Evolutionary conservation across 495 filamentous ascomycete species (phyloP).

Genomic region (Penicillium samsonianum): DNA sequence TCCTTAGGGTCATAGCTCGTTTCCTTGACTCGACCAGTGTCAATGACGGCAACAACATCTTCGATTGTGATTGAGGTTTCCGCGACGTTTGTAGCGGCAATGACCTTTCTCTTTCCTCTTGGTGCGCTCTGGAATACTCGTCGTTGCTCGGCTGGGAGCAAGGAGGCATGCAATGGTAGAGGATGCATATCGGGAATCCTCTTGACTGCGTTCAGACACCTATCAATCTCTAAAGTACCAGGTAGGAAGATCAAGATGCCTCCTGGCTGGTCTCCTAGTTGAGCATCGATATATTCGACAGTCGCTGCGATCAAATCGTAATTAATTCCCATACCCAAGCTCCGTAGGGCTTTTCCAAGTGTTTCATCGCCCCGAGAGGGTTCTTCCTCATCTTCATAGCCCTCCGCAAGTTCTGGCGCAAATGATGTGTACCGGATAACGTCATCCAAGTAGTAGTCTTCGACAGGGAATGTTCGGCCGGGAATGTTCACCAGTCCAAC

Average conservation of each 20-base stretch:
- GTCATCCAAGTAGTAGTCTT: slow-evolving; percentile 90
- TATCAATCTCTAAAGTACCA: slow-evolving; percentile 80
- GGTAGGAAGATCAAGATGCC: slow-evolving; percentile 95
- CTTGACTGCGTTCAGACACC: slow-evolving; percentile 70
- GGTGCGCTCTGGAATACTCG: slow-evolving; percentile 81
- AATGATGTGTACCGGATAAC: slow-evolving; percentile 80
- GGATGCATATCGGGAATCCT: slow-evolving; percentile 71
- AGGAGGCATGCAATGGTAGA: slow-evolving; percentile 88
- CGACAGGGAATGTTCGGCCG: slow-evolving; percentile 85
- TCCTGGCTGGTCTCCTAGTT: slow-evolving; percentile 68
- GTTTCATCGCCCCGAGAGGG: slow-evolving; percentile 41
- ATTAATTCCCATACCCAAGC: slow-evolving; percentile 83
- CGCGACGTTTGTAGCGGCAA: slow-evolving; percentile 93
- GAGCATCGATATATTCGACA: slow-evolving; percentile 75
- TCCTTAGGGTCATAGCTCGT: slow-evolving; percentile 89
- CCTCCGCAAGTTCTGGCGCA: slow-evolving; percentile 43
- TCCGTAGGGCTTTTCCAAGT: slow-evolving; percentile 68
- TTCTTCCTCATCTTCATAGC: slow-evolving; percentile 38
- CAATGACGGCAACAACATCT: slow-evolving; percentile 95
- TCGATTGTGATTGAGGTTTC: slow-evolving; percentile 98
- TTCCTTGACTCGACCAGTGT: slow-evolving; percentile 93
- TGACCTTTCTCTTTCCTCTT: slow-evolving; percentile 80
- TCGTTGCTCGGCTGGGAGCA: slow-evolving; percentile 82
- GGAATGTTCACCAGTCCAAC: slow-evolving; percentile 83
- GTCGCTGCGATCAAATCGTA: slow-evolving; percentile 83